Evolutionary conservation across 163 green algal genomes (phyloP), one percentile per base, ranked within the genome.

Genomic region (Chlamydomonas reinhardtii): DNA sequence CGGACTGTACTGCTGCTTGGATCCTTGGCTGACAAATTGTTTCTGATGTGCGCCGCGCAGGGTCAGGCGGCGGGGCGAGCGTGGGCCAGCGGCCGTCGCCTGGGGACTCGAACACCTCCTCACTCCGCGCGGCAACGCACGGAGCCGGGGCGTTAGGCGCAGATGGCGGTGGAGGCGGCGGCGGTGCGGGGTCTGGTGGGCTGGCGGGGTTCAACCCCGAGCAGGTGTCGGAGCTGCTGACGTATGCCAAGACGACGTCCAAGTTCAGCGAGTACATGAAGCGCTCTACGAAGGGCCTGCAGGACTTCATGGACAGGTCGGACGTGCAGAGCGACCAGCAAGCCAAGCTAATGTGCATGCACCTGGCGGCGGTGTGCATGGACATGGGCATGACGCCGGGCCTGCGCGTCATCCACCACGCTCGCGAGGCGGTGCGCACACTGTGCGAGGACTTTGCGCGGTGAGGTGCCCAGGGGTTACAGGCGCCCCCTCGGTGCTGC

Each of bases 291-390:
- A 80, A 87, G 56, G 73, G 78, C 34, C 90, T 90, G 34, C 72
- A 92, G 79, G 73, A 43, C 2, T 89, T 92, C 24, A 48, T 89
- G 56, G 89, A 92, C 37, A 74, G 85, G 1, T 27, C 81, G 5
- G 89, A 92, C 35, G 62, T 90, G 37, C 85, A 66, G 17, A 25
- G 76, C 17, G 83, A 81, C 59, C 74, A 87, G 68, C 54, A 73
- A 20, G 74, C 81, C 35, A 89, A 89, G 56, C 34, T 89, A 20
- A 82, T 80, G 48, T 90, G 73, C 62, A 83, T 89, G 85, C 89
- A 92, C 77, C 87, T 92, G 43, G 89, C 85, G 35, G 84, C 74
- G 25, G 65, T 92, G 54, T 89, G 72, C 73, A 77, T 90, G 76
- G 81, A 90, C 69, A 61, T 87, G 39, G 89, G 89, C 62, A 88